Evolutionary conservation across 129 eudicot species (phyloP).

Genomic region (Arctium minus): DNA sequence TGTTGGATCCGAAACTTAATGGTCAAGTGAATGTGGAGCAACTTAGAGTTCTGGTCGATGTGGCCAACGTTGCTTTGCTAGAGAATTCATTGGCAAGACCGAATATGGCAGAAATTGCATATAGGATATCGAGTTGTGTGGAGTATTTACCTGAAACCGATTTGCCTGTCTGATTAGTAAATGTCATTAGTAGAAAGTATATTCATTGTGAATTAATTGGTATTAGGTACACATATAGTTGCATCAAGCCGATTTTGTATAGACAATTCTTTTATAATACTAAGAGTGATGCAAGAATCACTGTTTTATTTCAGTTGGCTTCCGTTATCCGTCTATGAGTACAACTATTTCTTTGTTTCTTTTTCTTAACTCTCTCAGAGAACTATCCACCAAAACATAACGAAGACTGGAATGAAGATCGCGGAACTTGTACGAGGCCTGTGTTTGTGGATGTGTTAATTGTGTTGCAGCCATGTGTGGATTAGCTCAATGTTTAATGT

Average conservation of each 20-base stretch:
- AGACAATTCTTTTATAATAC: constrained; percentile 12
- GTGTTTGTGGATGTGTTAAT: too few relatives aligned
- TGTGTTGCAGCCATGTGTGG: too few relatives aligned
- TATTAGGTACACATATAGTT: background rate
- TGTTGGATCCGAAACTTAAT: constrained; percentile 64
- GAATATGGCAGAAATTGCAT: constrained; percentile 55
- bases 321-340: background rate
- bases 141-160: constrained; percentile 26
- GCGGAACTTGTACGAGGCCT: background rate
- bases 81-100: constrained; percentile 65
- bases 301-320: background rate
- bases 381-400: background rate
- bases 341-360: too few relatives aligned
- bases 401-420: background rate
- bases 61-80: constrained; percentile 58
- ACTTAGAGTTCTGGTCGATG: constrained; percentile 42
- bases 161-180: constrained; percentile 40
- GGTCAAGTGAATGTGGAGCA: constrained; percentile 54
- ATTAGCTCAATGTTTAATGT: too few relatives aligned
- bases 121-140: constrained; percentile 46
- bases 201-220: background rate
- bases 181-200: background rate
- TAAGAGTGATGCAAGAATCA: constrained; percentile 4
- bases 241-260: constrained; percentile 15
- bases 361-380: too few relatives aligned